Conservation (phyloP, 2,329 filamentous ascomycete species). For the Macrophomina phaseolina region DNA sequence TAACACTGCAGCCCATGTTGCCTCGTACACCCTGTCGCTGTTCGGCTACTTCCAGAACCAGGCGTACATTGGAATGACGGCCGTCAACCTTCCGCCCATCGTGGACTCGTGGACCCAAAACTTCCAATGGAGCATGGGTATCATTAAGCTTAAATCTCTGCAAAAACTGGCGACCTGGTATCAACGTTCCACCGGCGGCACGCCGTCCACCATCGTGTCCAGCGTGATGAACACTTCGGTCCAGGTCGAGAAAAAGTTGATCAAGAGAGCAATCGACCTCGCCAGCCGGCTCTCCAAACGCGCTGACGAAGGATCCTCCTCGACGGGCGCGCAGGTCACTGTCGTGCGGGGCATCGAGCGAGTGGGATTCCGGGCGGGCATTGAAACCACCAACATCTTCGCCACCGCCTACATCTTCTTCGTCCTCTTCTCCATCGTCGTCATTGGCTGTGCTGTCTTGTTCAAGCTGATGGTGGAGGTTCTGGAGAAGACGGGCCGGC, state of each 20-base stretch:
- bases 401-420: slow-evolving; percentile 91
- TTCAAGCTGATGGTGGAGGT: slow-evolving; percentile 85
- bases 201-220: slow-evolving; percentile 77
- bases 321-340: slow-evolving; percentile 33
- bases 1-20: slow-evolving; percentile 92
- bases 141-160: slow-evolving; percentile 85
- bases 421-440: slow-evolving; percentile 78
- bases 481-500: slow-evolving; percentile 73
- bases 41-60: slow-evolving; percentile 95
- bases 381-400: slow-evolving; percentile 92
- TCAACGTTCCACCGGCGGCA: slow-evolving; percentile 88
- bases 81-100: slow-evolving; percentile 81
- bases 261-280: slow-evolving; percentile 38
- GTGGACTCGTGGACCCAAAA: slow-evolving; percentile 94
- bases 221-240: slow-evolving; percentile 78
- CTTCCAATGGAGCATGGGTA: slow-evolving; percentile 97
- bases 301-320: background rate
- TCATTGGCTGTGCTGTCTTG: slow-evolving; percentile 71
- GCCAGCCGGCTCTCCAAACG: background rate
- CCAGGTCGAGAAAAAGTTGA: slow-evolving; percentile 69
- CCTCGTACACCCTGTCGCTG: slow-evolving; percentile 87
- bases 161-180: slow-evolving; percentile 94
- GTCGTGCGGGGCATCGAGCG: slow-evolving; percentile 82
- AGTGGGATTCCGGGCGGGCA: slow-evolving; percentile 82
- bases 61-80: slow-evolving; percentile 84